Percentiles rank a stretch among this genome's conserved stretches.
Evolutionary conservation across 1,284 basidiomycete species (phyloP).

Genomic region (Apiotrichum sp.): DNA sequence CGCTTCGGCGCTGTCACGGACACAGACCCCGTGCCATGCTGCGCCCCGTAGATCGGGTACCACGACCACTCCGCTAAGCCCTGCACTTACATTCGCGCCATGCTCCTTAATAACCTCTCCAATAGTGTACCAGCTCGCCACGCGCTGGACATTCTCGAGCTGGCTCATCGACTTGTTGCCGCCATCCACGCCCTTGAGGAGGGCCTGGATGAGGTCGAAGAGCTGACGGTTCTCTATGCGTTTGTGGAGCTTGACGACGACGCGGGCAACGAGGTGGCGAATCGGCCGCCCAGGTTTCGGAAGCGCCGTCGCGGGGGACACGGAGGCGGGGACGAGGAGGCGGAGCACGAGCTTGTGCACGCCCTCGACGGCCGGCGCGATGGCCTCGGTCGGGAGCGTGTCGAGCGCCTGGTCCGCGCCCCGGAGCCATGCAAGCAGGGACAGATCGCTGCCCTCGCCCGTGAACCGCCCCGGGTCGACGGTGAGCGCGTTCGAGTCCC

Average conservation of each 20-base stretch:
- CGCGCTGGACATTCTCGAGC: constrained; percentile 58
- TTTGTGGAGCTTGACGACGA: constrained; percentile 68
- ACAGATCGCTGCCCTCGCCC: constrained; percentile 40
- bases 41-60: no score
- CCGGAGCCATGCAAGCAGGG: constrained; percentile 39
- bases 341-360: constrained; percentile 41
- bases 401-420: constrained; percentile 43
- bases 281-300: constrained; percentile 78
- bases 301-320: constrained; percentile 42
- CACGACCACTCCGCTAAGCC: no score
- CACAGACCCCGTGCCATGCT: no score
- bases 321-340: constrained; percentile 27
- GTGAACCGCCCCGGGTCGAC: constrained; percentile 32
- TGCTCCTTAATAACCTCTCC: constrained; percentile 80
- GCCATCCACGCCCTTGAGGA: constrained; percentile 61
- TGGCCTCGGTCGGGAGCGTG: constrained; percentile 15
- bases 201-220: constrained; percentile 77
- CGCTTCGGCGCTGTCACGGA: no score
- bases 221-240: constrained; percentile 74
- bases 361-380: constrained; percentile 24
- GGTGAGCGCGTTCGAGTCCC: constrained; percentile 14
- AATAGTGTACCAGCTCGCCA: constrained; percentile 62
- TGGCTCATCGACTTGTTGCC: constrained; percentile 42
- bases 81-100: constrained; percentile 65
- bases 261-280: constrained; percentile 71